Percentiles rank a stretch among this genome's conserved stretches.
Conservation (phyloP, 1,284 basidiomycete genomes). For the Ganoderma leucocontextum region DNA sequence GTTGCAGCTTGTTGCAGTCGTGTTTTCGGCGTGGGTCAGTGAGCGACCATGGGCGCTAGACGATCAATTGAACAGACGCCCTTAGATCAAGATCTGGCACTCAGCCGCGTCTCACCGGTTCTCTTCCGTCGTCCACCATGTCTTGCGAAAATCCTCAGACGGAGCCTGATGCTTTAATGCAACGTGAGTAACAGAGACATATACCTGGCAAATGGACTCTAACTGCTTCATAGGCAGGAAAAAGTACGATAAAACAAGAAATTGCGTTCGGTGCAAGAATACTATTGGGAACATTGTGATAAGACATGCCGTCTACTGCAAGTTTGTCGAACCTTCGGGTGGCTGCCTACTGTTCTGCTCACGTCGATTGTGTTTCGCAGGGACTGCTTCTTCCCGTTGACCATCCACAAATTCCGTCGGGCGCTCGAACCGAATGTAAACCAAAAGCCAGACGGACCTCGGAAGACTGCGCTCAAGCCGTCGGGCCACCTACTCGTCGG, state of each 20-base stretch:
- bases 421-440: slow-evolving; percentile 73
- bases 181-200: slow-evolving; percentile 52
- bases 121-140: slow-evolving; percentile 19
- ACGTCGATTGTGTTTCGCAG: slow-evolving; percentile 45
- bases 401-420: slow-evolving; percentile 70
- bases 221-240: slow-evolving; percentile 54
- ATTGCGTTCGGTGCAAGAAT: slow-evolving; percentile 76
- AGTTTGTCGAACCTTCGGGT: slow-evolving; percentile 52
- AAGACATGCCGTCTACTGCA: slow-evolving; percentile 85
- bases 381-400: slow-evolving; percentile 71
- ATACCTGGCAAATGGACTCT: neutral
- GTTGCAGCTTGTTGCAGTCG: neutral
- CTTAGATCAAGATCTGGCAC: slow-evolving; percentile 11
- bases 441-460: slow-evolving; percentile 54
- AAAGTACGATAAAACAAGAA: slow-evolving; percentile 69
- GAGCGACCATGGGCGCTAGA: slow-evolving; percentile 15
- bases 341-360: slow-evolving; percentile 10
- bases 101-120: neutral
- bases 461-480: slow-evolving; percentile 65
- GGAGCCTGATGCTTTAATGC: slow-evolving; percentile 68
- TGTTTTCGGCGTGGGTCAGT: slow-evolving; percentile 7
- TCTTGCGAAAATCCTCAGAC: slow-evolving; percentile 66
- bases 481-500: slow-evolving; percentile 72
- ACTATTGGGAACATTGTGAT: slow-evolving; percentile 72
- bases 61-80: neutral